Evolutionary conservation across 768 basidiomycete genomes (phyloP).

Genomic region (Myochromella boudieri): DNA sequence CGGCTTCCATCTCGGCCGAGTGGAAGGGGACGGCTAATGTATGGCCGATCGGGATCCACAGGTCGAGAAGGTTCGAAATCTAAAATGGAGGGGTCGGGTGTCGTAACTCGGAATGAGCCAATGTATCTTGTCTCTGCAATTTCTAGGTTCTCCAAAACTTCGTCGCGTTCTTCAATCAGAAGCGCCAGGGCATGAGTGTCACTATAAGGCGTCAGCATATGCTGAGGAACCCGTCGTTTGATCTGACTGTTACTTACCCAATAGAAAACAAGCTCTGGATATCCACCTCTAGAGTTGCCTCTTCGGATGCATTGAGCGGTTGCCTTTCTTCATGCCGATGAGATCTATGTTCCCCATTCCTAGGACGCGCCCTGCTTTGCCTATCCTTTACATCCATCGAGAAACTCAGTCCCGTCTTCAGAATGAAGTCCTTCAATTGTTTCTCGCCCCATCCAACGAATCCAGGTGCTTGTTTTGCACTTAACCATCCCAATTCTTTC

Average conservation of each 20-base stretch:
- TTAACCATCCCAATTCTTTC: slow-evolving; percentile 76
- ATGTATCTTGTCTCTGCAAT: slow-evolving; percentile 80
- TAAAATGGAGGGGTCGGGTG: slow-evolving; percentile 69
- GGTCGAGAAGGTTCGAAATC: slow-evolving; percentile 51
- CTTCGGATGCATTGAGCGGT: slow-evolving; percentile 41
- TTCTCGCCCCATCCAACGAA: slow-evolving; percentile 76
- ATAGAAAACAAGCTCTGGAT: slow-evolving; percentile 74
- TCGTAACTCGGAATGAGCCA: slow-evolving; percentile 68
- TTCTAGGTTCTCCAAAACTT: slow-evolving; percentile 77
- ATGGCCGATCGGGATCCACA: slow-evolving; percentile 43
- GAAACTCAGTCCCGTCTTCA: slow-evolving; percentile 66
- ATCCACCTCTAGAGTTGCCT: slow-evolving; percentile 55
- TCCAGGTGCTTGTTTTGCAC: slow-evolving; percentile 60
- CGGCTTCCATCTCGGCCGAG: slow-evolving; percentile 38
- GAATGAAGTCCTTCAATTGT: slow-evolving; percentile 65
- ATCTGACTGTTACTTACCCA: slow-evolving; percentile 48
- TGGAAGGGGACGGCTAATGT: slow-evolving; percentile 70
- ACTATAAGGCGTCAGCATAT: slow-evolving; percentile 33
- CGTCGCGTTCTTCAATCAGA: slow-evolving; percentile 74
- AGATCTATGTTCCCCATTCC: slow-evolving; percentile 28
- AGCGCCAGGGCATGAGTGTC: slow-evolving; percentile 67
- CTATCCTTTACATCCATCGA: slow-evolving; percentile 39
- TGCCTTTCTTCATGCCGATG: slow-evolving; percentile 40
- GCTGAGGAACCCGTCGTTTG: background rate
- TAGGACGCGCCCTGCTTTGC: slow-evolving; percentile 23